A percentile compares a stretch with the other conserved stretches of the same genome.
These are phyloP conservation scores for Triglochin maritima DNA, from an alignment of 106 monocot species.

Conservation along the genomic window DNA sequence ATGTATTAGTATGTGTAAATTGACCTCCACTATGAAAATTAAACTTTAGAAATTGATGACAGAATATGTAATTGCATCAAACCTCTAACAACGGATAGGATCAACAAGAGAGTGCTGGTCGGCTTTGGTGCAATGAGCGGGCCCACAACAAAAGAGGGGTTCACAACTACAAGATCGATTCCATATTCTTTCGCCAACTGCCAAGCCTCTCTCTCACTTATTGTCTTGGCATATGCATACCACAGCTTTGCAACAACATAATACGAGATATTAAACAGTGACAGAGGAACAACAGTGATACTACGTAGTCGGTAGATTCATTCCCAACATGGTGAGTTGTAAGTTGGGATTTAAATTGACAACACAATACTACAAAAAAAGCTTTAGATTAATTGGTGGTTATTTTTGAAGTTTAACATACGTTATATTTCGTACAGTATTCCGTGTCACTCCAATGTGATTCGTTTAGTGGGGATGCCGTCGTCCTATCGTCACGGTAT, in stretches of 20 bases:
- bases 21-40: no score
- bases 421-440: conserved; percentile 69
- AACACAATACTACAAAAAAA: neutral
- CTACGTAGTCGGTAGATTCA: no score
- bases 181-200: conserved; percentile 29
- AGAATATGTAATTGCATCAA: neutral
- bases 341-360: neutral
- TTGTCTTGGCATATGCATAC: conserved; percentile 84
- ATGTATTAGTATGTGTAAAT: no score
- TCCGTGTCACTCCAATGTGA: conserved; percentile 79
- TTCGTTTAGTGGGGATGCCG: conserved; percentile 52
- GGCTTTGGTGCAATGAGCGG: conserved; percentile 54
- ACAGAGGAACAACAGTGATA: neutral
- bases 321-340: no score
- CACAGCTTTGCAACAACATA: conserved; percentile 24
- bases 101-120: conserved; percentile 48
- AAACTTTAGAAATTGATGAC: neutral
- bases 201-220: conserved; percentile 86
- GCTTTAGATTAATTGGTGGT: neutral
- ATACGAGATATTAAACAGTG: neutral
- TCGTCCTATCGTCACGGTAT: conserved; percentile 42
- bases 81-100: conserved; percentile 54
- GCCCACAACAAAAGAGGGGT: conserved; percentile 79
- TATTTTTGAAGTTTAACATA: conserved; percentile 3
- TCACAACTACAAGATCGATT: conserved; percentile 65